Evolutionary conservation across 2,329 filamentous ascomycete genomes (phyloP).

Genomic region (Fusarium odoratissimum): DNA sequence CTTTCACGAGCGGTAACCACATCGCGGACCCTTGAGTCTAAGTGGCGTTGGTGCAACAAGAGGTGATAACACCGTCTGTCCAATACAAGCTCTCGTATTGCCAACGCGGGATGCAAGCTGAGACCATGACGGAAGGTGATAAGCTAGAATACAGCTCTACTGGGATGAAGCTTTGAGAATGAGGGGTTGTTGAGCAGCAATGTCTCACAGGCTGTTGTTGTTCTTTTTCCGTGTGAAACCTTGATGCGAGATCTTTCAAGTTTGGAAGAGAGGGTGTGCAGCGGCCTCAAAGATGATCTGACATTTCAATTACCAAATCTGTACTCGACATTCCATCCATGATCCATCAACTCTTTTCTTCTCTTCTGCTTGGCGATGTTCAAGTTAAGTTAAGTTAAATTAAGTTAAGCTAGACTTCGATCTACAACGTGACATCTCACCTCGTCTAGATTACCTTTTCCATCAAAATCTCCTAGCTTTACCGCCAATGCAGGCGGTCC

Average conservation of each 20-base stretch:
- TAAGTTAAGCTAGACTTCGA: background rate
- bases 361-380: too few species aligned
- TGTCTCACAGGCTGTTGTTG: slow-evolving; percentile 14
- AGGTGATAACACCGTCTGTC: background rate
- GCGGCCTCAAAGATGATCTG: background rate
- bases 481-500: slow-evolving; percentile 27
- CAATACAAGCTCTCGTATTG: background rate
- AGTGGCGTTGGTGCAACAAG: slow-evolving; percentile 18
- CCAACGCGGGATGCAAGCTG: background rate
- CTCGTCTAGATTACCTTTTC: background rate
- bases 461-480: background rate
- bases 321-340: background rate
- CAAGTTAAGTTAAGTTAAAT: background rate
- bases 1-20: background rate
- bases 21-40: background rate
- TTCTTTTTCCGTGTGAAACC: background rate
- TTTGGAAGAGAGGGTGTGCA: background rate
- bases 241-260: slow-evolving; percentile 6
- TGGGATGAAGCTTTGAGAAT: background rate
- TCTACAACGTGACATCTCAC: background rate
- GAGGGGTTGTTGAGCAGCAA: background rate
- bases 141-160: background rate
- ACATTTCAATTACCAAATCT: background rate
- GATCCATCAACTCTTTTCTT: background rate
- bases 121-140: background rate